Percentiles rank a stretch among this genome's conserved stretches.
These are phyloP conservation scores for Linnemannia schmuckeri DNA, from an alignment of 192 early-diverging fungal species.

Conservation along the genomic window DNA sequence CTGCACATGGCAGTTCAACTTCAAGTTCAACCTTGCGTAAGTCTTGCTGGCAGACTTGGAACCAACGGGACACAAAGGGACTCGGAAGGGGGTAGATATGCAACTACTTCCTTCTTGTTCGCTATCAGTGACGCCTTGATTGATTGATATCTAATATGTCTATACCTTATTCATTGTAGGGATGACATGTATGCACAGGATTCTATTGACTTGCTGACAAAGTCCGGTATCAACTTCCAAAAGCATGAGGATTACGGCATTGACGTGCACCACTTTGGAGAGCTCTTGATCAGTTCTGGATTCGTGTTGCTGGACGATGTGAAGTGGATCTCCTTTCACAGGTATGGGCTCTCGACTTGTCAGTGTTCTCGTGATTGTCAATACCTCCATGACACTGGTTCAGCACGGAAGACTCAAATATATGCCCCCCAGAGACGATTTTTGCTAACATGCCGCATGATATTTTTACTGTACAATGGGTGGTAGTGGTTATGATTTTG, in stretches of 20 bases:
- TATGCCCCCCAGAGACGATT: background rate
- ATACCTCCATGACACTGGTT: background rate
- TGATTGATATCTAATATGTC: slow-evolving; percentile 15
- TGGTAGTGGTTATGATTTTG: slow-evolving; percentile 96
- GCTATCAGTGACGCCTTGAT: background rate
- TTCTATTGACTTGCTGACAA: slow-evolving; percentile 96
- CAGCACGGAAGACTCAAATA: background rate
- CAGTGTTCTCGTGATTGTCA: background rate
- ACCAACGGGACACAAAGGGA: background rate
- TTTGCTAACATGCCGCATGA: background rate
- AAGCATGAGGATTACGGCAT: slow-evolving; percentile 97
- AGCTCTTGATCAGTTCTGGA: slow-evolving; percentile 96
- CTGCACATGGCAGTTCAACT: slow-evolving; percentile 99
- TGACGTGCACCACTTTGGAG: slow-evolving; percentile 95
- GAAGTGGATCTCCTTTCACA: slow-evolving; percentile 99
- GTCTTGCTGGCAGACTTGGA: slow-evolving; percentile 9
- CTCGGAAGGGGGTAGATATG: background rate
- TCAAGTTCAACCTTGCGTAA: slow-evolving; percentile 93
- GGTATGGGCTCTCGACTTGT: slow-evolving; percentile 60
- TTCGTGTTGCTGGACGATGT: slow-evolving; percentile 95
- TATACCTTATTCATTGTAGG: slow-evolving; percentile 48
- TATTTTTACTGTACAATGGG: slow-evolving; percentile 51
- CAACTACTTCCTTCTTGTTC: background rate
- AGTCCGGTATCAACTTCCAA: slow-evolving; percentile 98
- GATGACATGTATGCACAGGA: slow-evolving; percentile 99